Base-by-base conservation (phyloP, 768 basidiomycete species). In the Artomyces pyxidatus region DNA sequence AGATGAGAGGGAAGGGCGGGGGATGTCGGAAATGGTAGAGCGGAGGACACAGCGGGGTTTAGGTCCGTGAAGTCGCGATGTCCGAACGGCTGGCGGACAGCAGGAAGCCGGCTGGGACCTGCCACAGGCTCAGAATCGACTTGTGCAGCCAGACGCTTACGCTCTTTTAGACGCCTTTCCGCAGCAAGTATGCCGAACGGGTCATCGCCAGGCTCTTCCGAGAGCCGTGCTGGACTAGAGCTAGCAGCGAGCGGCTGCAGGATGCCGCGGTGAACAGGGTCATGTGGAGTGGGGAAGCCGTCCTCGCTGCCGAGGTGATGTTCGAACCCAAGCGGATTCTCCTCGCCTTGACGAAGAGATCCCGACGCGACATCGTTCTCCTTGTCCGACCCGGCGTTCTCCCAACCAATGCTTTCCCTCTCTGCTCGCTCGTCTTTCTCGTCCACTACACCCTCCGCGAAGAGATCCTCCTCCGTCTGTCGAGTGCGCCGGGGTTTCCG, bases 121-220 rank as follows among this genome's bases (percentile, higher is more conserved):
- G 46, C 49, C n/a, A 32, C 45, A 21, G 35, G 27, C 16, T 22
- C 26, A 11, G 6, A 21, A 16, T 41, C 41, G 14, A 47, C 25
- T 10, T 10, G 42, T 43, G 53, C 54, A 1, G 43, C 43, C 7
- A n/a, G 35, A 6, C 11, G 37, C 35, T 49, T 46, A 2, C 49
- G 49, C 11, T 40, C 49, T 39, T 57, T 57, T 26, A 54, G 49
- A 21, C 55, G 43, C n/a, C 42, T 21, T 37, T 57, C 56, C 4
- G 53, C 48, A 19, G 56, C 56, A 17, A 57, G 32, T 14, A 57
- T 39, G 22, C 56, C 56, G 42, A 57, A 57, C 17, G 56, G 56
- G 25, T 57, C 56, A 21, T 54, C 55, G 14, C 29, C 41, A n/a
- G 12, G 17, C 17, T 35, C 30, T 6, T 10, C 19, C 16, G 17